phyloP scores from a whole-genome alignment of 2,329 filamentous ascomycete genomes.

The Talaromyces sp. region DNA sequence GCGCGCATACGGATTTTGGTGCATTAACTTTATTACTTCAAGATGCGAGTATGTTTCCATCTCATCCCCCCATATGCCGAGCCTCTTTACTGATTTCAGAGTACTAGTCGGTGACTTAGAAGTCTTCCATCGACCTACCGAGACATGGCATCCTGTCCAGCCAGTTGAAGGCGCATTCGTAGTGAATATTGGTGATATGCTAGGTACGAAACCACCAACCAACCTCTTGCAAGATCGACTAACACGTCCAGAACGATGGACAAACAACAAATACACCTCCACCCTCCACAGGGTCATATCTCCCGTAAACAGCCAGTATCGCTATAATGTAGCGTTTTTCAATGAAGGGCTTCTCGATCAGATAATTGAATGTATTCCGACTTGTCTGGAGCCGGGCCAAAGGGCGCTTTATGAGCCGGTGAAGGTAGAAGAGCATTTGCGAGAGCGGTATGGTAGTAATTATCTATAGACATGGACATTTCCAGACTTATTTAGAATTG shows the following conservation, averaged over 20 bases:
- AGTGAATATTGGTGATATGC: slow-evolving; percentile 54
- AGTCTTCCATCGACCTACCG: slow-evolving; percentile 48
- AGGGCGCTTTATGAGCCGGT: slow-evolving; percentile 33
- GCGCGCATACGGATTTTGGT: slow-evolving; percentile 58
- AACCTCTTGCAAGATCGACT: slow-evolving; percentile 49
- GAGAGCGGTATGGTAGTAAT: slow-evolving; percentile 30
- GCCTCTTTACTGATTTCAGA: slow-evolving; percentile 23
- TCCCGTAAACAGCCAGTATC: slow-evolving; percentile 42
- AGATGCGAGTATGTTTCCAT: slow-evolving; percentile 36
- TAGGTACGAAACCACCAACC: slow-evolving; percentile 50
- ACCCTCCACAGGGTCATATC: slow-evolving; percentile 11
- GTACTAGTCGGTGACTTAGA: slow-evolving; percentile 48
- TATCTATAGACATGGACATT: slow-evolving; percentile 18
- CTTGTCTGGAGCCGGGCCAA: slow-evolving; percentile 35
- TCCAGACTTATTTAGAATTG: no score
- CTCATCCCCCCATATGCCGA: neutral
- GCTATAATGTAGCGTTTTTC: slow-evolving; percentile 59
- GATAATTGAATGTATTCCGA: slow-evolving; percentile 36
- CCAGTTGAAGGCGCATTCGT: slow-evolving; percentile 51
- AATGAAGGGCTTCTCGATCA: slow-evolving; percentile 54
- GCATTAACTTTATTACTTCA: slow-evolving; percentile 57
- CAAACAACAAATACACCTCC: slow-evolving; percentile 25
- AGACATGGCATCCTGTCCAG: slow-evolving; percentile 48
- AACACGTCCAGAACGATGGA: slow-evolving; percentile 58
- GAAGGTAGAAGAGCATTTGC: slow-evolving; percentile 35